Conservation (phyloP, 2,329 filamentous ascomycete genomes). For the Niveomyces coronatus region DNA sequence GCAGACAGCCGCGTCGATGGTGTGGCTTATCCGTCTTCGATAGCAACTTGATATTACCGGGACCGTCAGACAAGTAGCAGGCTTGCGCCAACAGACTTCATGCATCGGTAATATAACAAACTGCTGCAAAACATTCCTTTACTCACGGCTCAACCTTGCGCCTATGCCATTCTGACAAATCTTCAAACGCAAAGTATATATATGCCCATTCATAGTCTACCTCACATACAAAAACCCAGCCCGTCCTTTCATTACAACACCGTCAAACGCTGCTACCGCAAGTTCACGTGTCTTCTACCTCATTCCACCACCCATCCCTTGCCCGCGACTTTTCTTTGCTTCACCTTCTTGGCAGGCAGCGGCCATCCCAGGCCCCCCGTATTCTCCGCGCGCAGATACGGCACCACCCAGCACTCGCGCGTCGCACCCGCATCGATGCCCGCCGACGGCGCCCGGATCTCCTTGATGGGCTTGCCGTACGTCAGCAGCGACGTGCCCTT, state of each 20-base stretch:
- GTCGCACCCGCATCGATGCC: conserved; percentile 25
- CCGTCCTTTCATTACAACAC: neutral
- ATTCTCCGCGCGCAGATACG: conserved; percentile 61
- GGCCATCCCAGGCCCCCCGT: conserved; percentile 67
- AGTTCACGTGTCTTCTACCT: conserved; percentile 2
- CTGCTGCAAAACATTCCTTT: no score
- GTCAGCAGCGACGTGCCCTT: conserved; percentile 75
- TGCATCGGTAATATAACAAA: no score
- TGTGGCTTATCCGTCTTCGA: no score
- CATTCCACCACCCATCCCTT: conserved; percentile 65
- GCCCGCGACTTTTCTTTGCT: conserved; percentile 62
- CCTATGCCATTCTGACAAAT: no score
- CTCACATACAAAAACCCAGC: neutral
- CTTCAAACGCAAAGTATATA: no score
- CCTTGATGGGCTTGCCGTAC: conserved; percentile 87
- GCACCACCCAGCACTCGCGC: conserved; percentile 75
- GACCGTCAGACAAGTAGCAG: no score
- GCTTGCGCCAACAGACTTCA: no score
- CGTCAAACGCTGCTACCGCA: neutral
- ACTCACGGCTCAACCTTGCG: no score
- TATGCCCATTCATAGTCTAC: no score
- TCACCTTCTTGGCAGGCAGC: conserved; percentile 72
- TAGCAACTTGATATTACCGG: no score
- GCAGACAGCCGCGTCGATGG: no score
- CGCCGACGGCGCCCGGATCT: conserved; percentile 43